Evolutionary conservation across 2,329 filamentous ascomycete genomes (phyloP).

Genomic region (Aspergillus awamori): DNA sequence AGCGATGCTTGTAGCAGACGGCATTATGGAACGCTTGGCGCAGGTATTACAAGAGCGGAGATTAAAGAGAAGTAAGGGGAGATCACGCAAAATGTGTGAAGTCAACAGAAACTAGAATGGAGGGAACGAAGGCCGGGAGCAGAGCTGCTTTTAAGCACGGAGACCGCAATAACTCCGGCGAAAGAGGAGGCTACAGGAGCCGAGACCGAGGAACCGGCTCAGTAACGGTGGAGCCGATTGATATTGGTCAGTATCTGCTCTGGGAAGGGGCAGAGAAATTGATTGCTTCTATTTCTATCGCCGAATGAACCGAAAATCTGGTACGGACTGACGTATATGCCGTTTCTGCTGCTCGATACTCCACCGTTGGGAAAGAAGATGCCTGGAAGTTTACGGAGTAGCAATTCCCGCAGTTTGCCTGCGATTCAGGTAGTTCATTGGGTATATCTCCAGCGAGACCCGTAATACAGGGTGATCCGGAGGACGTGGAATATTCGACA

Average conservation of each 20-base stretch:
- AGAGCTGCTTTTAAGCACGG: slow-evolving; percentile 1
- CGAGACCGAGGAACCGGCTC: slow-evolving; percentile 9
- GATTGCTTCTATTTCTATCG: not conserved
- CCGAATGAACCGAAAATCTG: not conserved
- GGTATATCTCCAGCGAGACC: not conserved
- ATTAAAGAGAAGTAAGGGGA: not conserved
- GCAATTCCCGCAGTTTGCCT: not conserved
- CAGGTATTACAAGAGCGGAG: not conserved
- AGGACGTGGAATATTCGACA: not conserved
- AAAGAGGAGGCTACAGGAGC: not conserved
- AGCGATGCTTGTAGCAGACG: slow-evolving; percentile 30
- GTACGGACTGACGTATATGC: not conserved
- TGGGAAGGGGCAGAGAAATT: not conserved
- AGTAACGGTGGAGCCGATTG: slow-evolving; percentile 9
- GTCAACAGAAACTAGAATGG: no score
- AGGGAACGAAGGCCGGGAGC: not conserved
- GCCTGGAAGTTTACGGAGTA: not conserved
- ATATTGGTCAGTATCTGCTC: not conserved
- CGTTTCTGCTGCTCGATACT: not conserved
- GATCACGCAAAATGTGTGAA: not conserved
- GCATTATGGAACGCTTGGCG: slow-evolving; percentile 22
- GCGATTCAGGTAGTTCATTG: not conserved
- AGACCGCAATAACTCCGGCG: not conserved
- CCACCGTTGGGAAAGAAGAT: not conserved
- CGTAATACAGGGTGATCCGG: not conserved